Evolutionary conservation across 2,329 filamentous ascomycete genomes (phyloP), one percentile per base, ranked within the genome.

Genomic region (Cyanodermella asteris): DNA sequence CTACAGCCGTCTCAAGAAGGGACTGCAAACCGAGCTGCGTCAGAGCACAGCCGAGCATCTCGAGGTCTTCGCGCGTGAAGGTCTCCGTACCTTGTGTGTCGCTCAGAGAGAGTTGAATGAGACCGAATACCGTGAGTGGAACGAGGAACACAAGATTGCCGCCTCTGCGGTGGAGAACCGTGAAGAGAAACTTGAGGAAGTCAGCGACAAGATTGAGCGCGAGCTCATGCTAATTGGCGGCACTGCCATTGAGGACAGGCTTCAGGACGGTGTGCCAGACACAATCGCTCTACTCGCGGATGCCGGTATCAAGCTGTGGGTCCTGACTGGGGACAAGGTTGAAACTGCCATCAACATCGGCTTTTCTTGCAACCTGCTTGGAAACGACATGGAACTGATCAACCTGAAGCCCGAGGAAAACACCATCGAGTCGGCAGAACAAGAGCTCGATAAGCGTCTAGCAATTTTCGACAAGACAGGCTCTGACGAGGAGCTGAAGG

Each of bases 271-370:
- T 30, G 87, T 97, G 4, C 87, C 87, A 5, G 87, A 94, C 43
- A 84, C 87, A 0, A 97, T 97, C 39, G 76, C 74, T 25, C 55
- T 97, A 22, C 68, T 97, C 26, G 84, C 74, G 16, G 69, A 81
- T 41, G 87, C 87, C 27, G 90, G 90, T 45, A 93, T 97, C 50
- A 97, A 97, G 51, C 65, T 97, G 6, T 97, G 87, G 87, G 87
- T 97, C 27, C 56, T 97, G 35, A 97, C 87, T 10, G 87, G 90
- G 34, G 87, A 97, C 59, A 97, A 94, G 51, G 84, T 94, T 16
- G 87, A 97, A 52, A 97, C 87, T 13, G 87, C 90, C 29, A 97
- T 97, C 67, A 97, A 97, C 53, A 97, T 97, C 43, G 87, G 87
- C 3, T 97, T 94, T 51, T 97, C 90, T 7, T 97, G 90, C 56